Evolutionary conservation across 495 filamentous ascomycete species (phyloP), one percentile per base, ranked within the genome.

Genomic region (Astrocystis sublimbata): DNA sequence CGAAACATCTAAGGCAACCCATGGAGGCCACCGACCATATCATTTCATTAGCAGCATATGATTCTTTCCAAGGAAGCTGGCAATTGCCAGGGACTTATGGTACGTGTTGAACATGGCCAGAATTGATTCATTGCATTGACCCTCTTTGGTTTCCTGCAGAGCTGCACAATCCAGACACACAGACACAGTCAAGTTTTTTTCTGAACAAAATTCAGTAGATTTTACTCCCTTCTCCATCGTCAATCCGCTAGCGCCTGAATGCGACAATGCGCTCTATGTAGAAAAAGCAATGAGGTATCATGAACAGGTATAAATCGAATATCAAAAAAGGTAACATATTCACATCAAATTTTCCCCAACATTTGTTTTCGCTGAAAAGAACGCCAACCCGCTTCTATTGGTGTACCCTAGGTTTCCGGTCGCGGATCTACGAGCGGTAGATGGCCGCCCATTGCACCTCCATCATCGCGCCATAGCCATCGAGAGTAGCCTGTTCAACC

Each of bases 401-500:
- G 13, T 19, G 13, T 35, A 21, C 3, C 28, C 21, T 9, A 17
- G 28, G 6, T 17, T 28, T 23, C 49, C n/a, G 9, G 9, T 52
- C 15, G 9, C 13, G 49, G 6, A 47, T 55, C 60, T 72, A 72
- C 6, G 72, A 67, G 6, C 53, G 68, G 60, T 77, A 79, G 30
- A 82, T 73, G 35, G 74, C 76, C 23, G 80, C 78, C 66, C 77
- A 80, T 43, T 76, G 70, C 17, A 80, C 77, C 64, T 81, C 79
- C 78, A 82, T 79, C 79, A 82, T 81, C 65, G 72, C 75, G 26
- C 76, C 77, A 47, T 74, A 82, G 46, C 78, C 74, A 58, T 72
- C 76, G 4, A 58, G 40, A 10, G 79, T 82, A 36, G 62, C 60
- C 62, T 67, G 24, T 55, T 64, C n/a, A 23, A 57, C 1, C 6